Percentiles rank a stretch among this genome's conserved stretches.
Conservation (phyloP, 2,329 filamentous ascomycete genomes). For the Penicillium sp. region DNA sequence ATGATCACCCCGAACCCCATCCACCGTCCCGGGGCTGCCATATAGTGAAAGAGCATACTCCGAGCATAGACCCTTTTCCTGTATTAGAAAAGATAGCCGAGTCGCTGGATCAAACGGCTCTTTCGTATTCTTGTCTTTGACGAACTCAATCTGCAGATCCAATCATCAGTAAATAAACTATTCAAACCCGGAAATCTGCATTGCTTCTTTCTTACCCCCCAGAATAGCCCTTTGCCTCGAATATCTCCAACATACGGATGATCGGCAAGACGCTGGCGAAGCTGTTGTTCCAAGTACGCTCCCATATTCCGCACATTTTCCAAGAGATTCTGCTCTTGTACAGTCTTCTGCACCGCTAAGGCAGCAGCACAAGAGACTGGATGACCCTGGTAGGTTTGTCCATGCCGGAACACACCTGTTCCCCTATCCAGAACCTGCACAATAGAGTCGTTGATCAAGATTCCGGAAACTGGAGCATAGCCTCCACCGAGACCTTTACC, state of each 20-base stretch:
- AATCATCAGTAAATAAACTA: neutral
- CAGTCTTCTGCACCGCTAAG: constrained; percentile 61
- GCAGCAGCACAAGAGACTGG: constrained; percentile 58
- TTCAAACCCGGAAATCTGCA: neutral
- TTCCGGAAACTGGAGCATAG: constrained; percentile 55
- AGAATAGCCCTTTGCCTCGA: constrained; percentile 59
- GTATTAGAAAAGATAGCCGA: constrained; percentile 50
- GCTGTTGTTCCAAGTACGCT: constrained; percentile 35
- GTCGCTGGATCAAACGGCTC: constrained; percentile 51
- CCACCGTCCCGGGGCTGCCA: constrained; percentile 61
- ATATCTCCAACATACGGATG: constrained; percentile 58
- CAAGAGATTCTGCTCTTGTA: constrained; percentile 58
- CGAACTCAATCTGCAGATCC: constrained; percentile 53
- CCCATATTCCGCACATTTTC: constrained; percentile 60
- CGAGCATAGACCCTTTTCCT: constrained; percentile 49
- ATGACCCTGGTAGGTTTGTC: constrained; percentile 62
- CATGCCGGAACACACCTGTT: constrained; percentile 55
- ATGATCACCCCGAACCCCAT: constrained; percentile 64
- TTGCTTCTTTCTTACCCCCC: constrained; percentile 48
- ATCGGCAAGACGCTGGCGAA: constrained; percentile 45
- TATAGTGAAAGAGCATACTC: constrained; percentile 60
- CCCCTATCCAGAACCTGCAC: constrained; percentile 50
- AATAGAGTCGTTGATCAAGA: constrained; percentile 53
- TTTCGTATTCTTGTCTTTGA: constrained; percentile 55
- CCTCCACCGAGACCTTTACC: constrained; percentile 62